These are phyloP conservation scores for Urtica urens DNA, from an alignment of 306 rosid species.

Conservation along the genomic window DNA sequence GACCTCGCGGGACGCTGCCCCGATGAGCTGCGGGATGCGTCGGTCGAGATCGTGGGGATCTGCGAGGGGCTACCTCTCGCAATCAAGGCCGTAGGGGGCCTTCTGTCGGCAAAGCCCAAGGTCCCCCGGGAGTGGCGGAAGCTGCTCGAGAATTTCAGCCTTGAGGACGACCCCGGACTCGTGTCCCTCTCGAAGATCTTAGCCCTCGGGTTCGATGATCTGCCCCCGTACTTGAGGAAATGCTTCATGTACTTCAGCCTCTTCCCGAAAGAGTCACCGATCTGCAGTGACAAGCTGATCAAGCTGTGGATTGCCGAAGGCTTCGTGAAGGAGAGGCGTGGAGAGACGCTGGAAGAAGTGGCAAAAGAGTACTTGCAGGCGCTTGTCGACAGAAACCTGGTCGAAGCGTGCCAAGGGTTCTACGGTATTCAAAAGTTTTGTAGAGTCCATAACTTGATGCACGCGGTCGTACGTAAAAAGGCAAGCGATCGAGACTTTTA, in stretches of 20 bases:
- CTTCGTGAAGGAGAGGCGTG: background rate
- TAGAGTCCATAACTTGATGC: constrained; percentile 2
- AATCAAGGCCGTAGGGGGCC: constrained; percentile 6
- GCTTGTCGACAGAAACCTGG: constrained; percentile 1
- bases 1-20: background rate
- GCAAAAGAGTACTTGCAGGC: background rate
- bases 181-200: background rate
- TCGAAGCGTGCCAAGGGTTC: background rate
- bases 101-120: constrained; percentile 2
- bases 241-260: constrained; percentile 10
- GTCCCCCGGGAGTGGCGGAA: background rate
- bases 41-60: background rate
- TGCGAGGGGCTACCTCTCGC: constrained; percentile 14
- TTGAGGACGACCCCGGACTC: background rate
- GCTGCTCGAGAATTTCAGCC: background rate
- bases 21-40: background rate
- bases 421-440: background rate
- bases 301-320: constrained; percentile 14
- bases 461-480: background rate
- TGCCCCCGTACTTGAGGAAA: constrained; percentile 1
- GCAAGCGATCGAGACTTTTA: background rate
- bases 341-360: background rate
- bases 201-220: background rate
- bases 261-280: background rate
- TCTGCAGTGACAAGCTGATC: background rate